Evolutionary conservation across 2,329 filamentous ascomycete species (phyloP).

Genomic region (Fusarium oxysporum): DNA sequence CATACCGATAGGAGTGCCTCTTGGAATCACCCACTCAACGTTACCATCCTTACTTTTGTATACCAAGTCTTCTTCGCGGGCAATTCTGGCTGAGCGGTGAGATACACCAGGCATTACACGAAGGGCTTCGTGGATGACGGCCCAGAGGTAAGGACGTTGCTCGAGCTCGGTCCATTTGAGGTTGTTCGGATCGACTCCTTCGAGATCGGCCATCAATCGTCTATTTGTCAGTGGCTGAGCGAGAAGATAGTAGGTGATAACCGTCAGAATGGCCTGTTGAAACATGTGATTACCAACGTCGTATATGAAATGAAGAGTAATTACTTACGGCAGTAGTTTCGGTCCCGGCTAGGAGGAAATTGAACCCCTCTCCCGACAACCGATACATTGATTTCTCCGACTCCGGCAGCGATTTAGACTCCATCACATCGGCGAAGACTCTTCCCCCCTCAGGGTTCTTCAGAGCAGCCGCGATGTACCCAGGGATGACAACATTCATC

Average conservation of each 20-base stretch:
- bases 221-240: slow-evolving; percentile 48
- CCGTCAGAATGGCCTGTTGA: slow-evolving; percentile 43
- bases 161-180: slow-evolving; percentile 50
- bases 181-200: slow-evolving; percentile 42
- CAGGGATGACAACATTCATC: slow-evolving; percentile 33
- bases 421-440: slow-evolving; percentile 31
- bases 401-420: slow-evolving; percentile 45
- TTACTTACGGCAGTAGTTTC: slow-evolving; percentile 53
- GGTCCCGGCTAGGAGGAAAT: slow-evolving; percentile 52
- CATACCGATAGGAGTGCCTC: slow-evolving; percentile 50
- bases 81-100: slow-evolving; percentile 39
- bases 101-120: slow-evolving; percentile 50
- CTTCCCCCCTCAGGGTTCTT: slow-evolving; percentile 21
- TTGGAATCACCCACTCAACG: slow-evolving; percentile 39
- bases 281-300: accelerated
- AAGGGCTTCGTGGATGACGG: slow-evolving; percentile 53
- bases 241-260: slow-evolving; percentile 53
- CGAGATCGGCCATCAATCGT: slow-evolving; percentile 48
- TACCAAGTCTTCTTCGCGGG: slow-evolving; percentile 44
- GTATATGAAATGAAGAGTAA: accelerated
- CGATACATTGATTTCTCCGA: slow-evolving; percentile 52
- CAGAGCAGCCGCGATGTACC: slow-evolving; percentile 9
- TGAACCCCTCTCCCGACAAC: slow-evolving; percentile 53
- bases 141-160: slow-evolving; percentile 52
- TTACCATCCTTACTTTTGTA: slow-evolving; percentile 41